Conservation (phyloP, 106 monocot species). For the Acorus calamus region DNA sequence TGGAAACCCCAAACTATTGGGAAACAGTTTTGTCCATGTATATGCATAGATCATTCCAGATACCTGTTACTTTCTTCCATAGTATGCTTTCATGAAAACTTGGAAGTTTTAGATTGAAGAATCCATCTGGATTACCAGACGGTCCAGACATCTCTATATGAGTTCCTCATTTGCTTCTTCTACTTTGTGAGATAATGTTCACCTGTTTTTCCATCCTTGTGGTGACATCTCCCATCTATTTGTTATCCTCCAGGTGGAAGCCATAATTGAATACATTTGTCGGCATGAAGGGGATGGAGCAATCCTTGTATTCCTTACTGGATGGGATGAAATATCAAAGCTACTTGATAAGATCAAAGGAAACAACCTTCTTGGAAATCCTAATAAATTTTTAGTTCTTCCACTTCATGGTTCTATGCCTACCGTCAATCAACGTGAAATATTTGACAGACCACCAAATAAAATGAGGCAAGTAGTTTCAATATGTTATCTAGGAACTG, state of each 20-base stretch:
- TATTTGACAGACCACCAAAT: slow-evolving; percentile 86
- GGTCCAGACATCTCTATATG: not conserved
- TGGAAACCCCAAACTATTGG: too few species aligned
- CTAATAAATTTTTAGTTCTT: slow-evolving; percentile 73
- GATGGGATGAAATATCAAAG: slow-evolving; percentile 98
- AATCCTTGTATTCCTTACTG: slow-evolving; percentile 93
- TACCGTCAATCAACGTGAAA: slow-evolving; percentile 90
- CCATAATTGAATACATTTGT: slow-evolving; percentile 79
- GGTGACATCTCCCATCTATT: not conserved
- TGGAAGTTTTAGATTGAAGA: too few species aligned
- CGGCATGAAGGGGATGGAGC: slow-evolving; percentile 82
- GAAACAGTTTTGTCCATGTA: too few species aligned
- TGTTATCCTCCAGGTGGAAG: slow-evolving; percentile 57
- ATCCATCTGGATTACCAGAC: too few species aligned
- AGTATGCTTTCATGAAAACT: too few species aligned
- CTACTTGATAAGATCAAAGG: slow-evolving; percentile 76
- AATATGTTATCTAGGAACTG: not conserved
- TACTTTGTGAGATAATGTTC: too few species aligned
- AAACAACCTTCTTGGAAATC: slow-evolving; percentile 67
- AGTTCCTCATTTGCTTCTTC: not conserved
- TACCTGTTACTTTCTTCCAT: too few species aligned
- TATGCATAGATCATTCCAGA: too few species aligned
- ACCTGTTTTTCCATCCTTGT: too few species aligned
- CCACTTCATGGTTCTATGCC: slow-evolving; percentile 99
- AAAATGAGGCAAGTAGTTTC: slow-evolving; percentile 48